phyloP scores from a whole-genome alignment of 768 basidiomycete genomes.

The Phanerodontia chrysosporium region DNA sequence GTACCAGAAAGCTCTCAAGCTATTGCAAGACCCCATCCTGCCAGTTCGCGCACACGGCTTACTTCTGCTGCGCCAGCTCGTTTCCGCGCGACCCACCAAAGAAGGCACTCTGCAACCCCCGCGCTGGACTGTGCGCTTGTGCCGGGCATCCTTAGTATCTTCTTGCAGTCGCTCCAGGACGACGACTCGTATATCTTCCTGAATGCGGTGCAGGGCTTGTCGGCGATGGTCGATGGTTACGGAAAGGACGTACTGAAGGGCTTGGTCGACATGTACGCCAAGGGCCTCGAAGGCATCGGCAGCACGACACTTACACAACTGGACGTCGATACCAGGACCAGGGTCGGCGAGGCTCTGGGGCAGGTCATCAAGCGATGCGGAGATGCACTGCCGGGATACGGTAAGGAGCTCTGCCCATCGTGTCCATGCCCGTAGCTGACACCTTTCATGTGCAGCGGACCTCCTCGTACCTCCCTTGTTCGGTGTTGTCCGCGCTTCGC shows the following conservation, averaged over 20 bases:
- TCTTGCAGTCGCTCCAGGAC: constrained; percentile 80
- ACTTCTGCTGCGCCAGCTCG: constrained; percentile 73
- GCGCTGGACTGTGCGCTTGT: constrained; percentile 58
- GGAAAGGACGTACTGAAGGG: constrained; percentile 68
- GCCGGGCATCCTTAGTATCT: constrained; percentile 84
- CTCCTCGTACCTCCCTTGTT: constrained; percentile 72
- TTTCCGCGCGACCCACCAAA: constrained; percentile 30
- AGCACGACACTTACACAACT: constrained; percentile 42
- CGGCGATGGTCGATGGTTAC: constrained; percentile 76
- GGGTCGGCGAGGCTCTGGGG: constrained; percentile 83
- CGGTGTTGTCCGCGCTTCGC: constrained; percentile 49
- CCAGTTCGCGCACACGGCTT: constrained; percentile 94
- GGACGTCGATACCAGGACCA: constrained; percentile 69
- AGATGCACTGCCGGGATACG: constrained; percentile 59
- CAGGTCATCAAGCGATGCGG: constrained; percentile 74
- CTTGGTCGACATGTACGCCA: constrained; percentile 64
- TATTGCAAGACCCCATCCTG: constrained; percentile 86
- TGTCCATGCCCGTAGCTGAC: constrained; percentile 13
- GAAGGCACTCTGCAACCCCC: constrained; percentile 13
- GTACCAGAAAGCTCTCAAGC: constrained; percentile 84
- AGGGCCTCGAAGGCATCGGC: constrained; percentile 47
- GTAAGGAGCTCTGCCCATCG: constrained; percentile 36
- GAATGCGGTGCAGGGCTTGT: constrained; percentile 86
- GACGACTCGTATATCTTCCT: constrained; percentile 95
- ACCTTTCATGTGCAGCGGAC: constrained; percentile 43